A percentile compares a stretch with the other conserved stretches of the same genome.
These are phyloP conservation scores for Ophiostoma novo-ulmi DNA, from an alignment of 2,329 filamentous ascomycete species.

Conservation along the genomic window DNA sequence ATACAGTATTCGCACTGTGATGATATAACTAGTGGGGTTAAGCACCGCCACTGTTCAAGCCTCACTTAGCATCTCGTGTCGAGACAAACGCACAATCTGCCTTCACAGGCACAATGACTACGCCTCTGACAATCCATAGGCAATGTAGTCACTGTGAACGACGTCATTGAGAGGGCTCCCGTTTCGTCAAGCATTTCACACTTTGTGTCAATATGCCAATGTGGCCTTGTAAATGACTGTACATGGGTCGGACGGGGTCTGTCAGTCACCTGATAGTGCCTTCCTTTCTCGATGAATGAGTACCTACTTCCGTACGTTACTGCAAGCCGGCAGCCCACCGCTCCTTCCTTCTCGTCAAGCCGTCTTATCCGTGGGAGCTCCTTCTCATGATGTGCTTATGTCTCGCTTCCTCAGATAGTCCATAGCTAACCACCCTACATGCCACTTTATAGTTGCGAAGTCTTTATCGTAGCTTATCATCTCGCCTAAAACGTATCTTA, in stretches of 20 bases:
- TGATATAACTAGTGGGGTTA: background rate
- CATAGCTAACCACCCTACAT: background rate
- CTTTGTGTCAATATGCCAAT: background rate
- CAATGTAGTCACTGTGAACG: background rate
- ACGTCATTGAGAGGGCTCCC: slow-evolving; percentile 1
- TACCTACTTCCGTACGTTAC: no score
- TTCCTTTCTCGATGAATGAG: no score
- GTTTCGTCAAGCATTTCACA: background rate
- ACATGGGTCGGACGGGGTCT: background rate
- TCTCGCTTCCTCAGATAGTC: background rate
- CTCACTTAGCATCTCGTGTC: background rate
- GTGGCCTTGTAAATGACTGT: background rate
- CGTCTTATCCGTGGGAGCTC: background rate
- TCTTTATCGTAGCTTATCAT: background rate
- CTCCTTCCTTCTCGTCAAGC: background rate
- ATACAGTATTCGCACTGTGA: background rate
- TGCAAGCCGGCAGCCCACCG: background rate
- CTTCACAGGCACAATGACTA: background rate
- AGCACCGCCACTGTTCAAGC: background rate
- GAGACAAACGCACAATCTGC: background rate
- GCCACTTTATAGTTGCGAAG: background rate
- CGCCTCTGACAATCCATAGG: background rate
- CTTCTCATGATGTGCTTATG: background rate
- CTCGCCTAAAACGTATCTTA: no score
- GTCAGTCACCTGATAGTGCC: no score